A percentile compares a stretch with the other conserved stretches of the same genome.
Conservation (phyloP, 176 grass and related monocot genomes). For the Oryza glaberrima region DNA sequence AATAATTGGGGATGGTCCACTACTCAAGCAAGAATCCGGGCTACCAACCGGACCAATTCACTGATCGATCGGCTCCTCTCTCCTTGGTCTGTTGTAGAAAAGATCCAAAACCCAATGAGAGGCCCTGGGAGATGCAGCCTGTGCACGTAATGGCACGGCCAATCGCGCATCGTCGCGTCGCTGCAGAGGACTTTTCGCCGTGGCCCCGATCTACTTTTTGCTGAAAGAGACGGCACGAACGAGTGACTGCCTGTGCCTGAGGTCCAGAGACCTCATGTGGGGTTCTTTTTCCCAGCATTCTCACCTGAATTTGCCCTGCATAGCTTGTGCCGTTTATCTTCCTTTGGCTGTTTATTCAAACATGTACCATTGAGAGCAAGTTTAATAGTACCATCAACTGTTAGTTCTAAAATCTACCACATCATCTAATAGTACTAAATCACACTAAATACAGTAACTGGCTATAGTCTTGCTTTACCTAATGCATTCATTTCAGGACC, state of each 20-base stretch:
- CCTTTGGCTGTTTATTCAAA: not conserved
- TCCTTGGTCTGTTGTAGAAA: not conserved
- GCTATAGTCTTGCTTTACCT: too few relatives aligned
- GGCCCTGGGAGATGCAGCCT: slow-evolving; percentile 12
- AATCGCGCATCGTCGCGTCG: slow-evolving; percentile 24
- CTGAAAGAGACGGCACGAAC: slow-evolving; percentile 26
- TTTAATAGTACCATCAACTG: too few relatives aligned
- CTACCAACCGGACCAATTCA: slow-evolving; percentile 26
- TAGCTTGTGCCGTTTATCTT: not conserved
- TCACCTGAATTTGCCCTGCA: not conserved
- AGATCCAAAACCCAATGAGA: slow-evolving; percentile 25
- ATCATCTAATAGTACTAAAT: too few relatives aligned
- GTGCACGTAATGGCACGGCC: slow-evolving; percentile 16
- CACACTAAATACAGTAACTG: too few relatives aligned
- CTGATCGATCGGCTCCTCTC: not conserved
- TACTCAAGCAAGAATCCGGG: not conserved
- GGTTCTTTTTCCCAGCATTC: not conserved
- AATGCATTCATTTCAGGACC: too few relatives aligned
- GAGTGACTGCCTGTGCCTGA: not conserved
- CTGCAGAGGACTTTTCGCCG: slow-evolving; percentile 25
- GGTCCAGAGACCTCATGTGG: not conserved
- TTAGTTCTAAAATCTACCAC: too few relatives aligned
- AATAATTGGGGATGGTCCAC: slow-evolving; percentile 23
- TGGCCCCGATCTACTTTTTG: slow-evolving; percentile 34
- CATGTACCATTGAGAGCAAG: not conserved